Conservation (phyloP, 2,329 filamentous ascomycete genomes). For the Fusarium beomiforme region DNA sequence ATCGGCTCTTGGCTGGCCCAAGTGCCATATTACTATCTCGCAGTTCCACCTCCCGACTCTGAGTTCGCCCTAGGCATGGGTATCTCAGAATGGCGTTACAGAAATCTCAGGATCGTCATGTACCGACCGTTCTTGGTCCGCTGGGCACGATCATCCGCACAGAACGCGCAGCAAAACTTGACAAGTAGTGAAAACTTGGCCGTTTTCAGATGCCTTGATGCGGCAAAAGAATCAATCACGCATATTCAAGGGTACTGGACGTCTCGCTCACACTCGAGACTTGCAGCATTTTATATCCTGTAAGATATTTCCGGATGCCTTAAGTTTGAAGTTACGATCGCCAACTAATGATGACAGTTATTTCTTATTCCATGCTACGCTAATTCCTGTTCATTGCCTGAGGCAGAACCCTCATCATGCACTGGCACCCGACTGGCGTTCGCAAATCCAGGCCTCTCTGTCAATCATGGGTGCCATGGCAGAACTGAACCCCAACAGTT, state of each 20-base stretch:
- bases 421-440: slow-evolving; percentile 20
- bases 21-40: slow-evolving; percentile 21
- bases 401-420: slow-evolving; percentile 20
- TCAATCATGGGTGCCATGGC: slow-evolving; percentile 30
- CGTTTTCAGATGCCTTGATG: slow-evolving; percentile 25
- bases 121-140: slow-evolving; percentile 26
- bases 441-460: slow-evolving; percentile 27
- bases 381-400: slow-evolving; percentile 27
- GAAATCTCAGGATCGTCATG: slow-evolving; percentile 28
- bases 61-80: slow-evolving; percentile 20
- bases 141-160: slow-evolving; percentile 12
- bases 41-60: slow-evolving; percentile 1
- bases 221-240: slow-evolving; percentile 13
- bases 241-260: slow-evolving; percentile 25
- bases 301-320: not conserved
- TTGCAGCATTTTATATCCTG: slow-evolving; percentile 28
- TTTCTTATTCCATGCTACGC: slow-evolving; percentile 24
- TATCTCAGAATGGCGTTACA: slow-evolving; percentile 17
- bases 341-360: not conserved
- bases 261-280: slow-evolving; percentile 14
- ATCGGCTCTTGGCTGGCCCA: slow-evolving; percentile 29
- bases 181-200: slow-evolving; percentile 23
- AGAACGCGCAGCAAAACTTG: slow-evolving; percentile 13
- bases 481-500: slow-evolving; percentile 32
- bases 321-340: fast-evolving